phyloP scores from a whole-genome alignment of 768 basidiomycete genomes.

The Chalciporus pseudorubinellus region DNA sequence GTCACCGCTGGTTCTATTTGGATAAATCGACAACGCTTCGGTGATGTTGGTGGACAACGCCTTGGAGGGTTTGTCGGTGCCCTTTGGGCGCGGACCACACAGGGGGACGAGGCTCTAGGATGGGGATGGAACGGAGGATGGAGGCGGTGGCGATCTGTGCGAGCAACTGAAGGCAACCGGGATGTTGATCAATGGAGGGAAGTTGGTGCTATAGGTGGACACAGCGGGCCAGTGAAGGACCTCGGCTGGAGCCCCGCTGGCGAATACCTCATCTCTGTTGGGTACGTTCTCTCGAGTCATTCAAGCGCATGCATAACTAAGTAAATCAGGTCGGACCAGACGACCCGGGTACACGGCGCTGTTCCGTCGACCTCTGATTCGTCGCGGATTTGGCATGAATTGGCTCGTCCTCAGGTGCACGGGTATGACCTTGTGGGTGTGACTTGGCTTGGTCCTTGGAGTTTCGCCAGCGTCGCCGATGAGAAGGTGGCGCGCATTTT shows the following conservation, averaged over 20 bases:
- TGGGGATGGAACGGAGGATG: slow-evolving; percentile 96
- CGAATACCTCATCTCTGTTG: slow-evolving; percentile 80
- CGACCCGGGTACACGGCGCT: slow-evolving; percentile 82
- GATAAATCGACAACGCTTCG: slow-evolving; percentile 89
- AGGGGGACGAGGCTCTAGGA: slow-evolving; percentile 64
- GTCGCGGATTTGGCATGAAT: slow-evolving; percentile 69
- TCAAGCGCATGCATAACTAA: not conserved
- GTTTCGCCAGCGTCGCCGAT: slow-evolving; percentile 89
- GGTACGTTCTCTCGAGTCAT: slow-evolving; percentile 46
- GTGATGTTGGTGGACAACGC: slow-evolving; percentile 89
- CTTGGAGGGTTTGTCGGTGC: slow-evolving; percentile 92
- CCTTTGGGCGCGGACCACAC: slow-evolving; percentile 58
- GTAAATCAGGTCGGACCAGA: slow-evolving; percentile 75
- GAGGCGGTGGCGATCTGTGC: slow-evolving; percentile 72
- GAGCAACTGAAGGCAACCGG: slow-evolving; percentile 12
- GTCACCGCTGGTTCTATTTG: slow-evolving; percentile 63
- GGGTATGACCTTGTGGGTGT: slow-evolving; percentile 90
- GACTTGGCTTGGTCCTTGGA: slow-evolving; percentile 69
- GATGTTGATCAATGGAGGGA: slow-evolving; percentile 65
- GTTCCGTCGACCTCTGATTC: slow-evolving; percentile 23
- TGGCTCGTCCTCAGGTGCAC: slow-evolving; percentile 92
- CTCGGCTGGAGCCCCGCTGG: slow-evolving; percentile 86
- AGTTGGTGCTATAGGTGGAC: slow-evolving; percentile 79
- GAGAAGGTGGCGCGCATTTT: slow-evolving; percentile 96
- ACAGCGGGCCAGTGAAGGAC: slow-evolving; percentile 74